Evolutionary conservation across 2,329 filamentous ascomycete genomes (phyloP).

Genomic region (Verticillium longisporum): DNA sequence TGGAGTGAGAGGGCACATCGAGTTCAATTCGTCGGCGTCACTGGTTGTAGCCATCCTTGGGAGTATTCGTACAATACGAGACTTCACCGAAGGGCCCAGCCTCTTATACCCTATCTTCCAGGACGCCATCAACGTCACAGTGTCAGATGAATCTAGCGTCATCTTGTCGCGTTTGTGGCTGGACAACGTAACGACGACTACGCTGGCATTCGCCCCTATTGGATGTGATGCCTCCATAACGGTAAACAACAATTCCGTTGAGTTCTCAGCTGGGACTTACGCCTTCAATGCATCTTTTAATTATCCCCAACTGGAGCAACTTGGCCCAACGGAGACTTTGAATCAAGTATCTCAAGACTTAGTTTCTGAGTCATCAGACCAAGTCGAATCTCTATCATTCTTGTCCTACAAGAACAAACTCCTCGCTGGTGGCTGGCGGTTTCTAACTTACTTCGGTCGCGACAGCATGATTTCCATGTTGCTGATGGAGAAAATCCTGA

Average conservation of each 20-base stretch:
- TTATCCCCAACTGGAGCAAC: constrained; percentile 51
- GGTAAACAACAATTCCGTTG: constrained; percentile 33
- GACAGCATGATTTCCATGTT: constrained; percentile 58
- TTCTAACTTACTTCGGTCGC: constrained; percentile 60
- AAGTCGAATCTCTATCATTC: constrained; percentile 51
- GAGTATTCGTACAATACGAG: constrained; percentile 55
- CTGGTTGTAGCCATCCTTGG: constrained; percentile 52
- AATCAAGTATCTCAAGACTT: constrained; percentile 38
- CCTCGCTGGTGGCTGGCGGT: constrained; percentile 58
- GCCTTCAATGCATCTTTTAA: constrained; percentile 52
- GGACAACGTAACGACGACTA: constrained; percentile 53
- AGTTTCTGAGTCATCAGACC: constrained; percentile 34
- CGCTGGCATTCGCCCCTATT: constrained; percentile 37
- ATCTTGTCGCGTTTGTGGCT: constrained; percentile 50
- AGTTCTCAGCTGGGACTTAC: constrained; percentile 48
- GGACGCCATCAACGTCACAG: constrained; percentile 37
- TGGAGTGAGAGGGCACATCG: constrained; percentile 45
- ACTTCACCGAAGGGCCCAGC: constrained; percentile 53
- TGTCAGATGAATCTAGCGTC: constrained; percentile 32
- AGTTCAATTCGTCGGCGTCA: constrained; percentile 50
- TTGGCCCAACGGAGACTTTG: constrained; percentile 42
- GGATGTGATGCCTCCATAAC: constrained; percentile 20
- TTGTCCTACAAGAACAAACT: constrained; percentile 58
- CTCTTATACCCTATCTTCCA: constrained; percentile 46
- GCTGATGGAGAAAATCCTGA: constrained; percentile 51